These are phyloP conservation scores for Trifolium repens DNA, from an alignment of 306 rosid species.

Conservation along the genomic window DNA sequence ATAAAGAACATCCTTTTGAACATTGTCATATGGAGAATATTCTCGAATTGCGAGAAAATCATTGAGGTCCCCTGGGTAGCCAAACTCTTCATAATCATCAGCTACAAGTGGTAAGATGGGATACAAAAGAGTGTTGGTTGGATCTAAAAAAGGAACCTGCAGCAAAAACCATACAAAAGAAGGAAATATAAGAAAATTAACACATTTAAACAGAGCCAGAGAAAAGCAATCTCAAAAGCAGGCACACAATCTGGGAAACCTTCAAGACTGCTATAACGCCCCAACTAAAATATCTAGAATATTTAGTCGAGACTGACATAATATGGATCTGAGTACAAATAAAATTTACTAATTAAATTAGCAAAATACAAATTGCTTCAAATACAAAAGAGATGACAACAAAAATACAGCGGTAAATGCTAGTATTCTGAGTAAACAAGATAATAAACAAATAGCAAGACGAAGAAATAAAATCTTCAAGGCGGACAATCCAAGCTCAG, in stretches of 20 bases:
- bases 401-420: too few relatives aligned
- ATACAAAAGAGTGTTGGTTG: conserved; percentile 78
- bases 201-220: conserved; percentile 31
- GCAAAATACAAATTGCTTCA: too few relatives aligned
- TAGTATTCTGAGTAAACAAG: too few relatives aligned
- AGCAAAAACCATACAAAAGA: conserved; percentile 37
- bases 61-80: conserved; percentile 75
- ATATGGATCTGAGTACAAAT: too few relatives aligned
- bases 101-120: conserved; percentile 83
- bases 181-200: conserved; percentile 20
- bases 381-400: too few relatives aligned
- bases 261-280: conserved; percentile 87
- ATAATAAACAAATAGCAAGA: too few relatives aligned
- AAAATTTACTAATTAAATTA: too few relatives aligned
- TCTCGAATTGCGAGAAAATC: conserved; percentile 83
- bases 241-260: conserved; percentile 47
- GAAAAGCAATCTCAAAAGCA: conserved; percentile 30
- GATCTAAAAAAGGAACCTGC: conserved; percentile 91
- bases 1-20: conserved; percentile 73
- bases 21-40: conserved; percentile 90
- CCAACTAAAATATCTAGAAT: too few relatives aligned
- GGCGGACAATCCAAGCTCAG: too few relatives aligned
- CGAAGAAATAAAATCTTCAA: too few relatives aligned
- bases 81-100: conserved; percentile 87
- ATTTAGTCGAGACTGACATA: too few relatives aligned